phyloP scores from a whole-genome alignment of 2,329 filamentous ascomycete species.

The Arachnomyces sp. region DNA sequence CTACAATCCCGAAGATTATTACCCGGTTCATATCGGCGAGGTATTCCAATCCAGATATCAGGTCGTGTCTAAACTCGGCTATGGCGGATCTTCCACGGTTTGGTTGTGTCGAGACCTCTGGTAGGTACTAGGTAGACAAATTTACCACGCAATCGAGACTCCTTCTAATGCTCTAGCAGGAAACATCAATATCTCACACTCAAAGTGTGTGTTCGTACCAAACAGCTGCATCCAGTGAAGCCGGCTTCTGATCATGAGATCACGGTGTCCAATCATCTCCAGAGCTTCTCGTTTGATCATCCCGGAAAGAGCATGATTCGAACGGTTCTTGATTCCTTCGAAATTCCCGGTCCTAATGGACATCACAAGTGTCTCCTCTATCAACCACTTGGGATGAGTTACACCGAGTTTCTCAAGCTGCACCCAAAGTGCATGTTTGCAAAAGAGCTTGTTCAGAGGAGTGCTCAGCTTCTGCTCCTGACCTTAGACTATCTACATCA shows the following conservation, averaged over 20 bases:
- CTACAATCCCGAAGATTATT: constrained; percentile 14
- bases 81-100: constrained; percentile 20
- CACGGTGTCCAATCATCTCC: constrained; percentile 19
- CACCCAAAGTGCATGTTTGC: constrained; percentile 16
- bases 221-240: neutral
- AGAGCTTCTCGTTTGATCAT: constrained; percentile 13
- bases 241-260: constrained; percentile 14
- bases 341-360: constrained; percentile 19
- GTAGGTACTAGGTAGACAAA: constrained; percentile 1
- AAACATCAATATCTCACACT: constrained; percentile 11
- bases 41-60: constrained; percentile 18
- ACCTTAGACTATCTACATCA: constrained; percentile 83
- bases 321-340: constrained; percentile 20
- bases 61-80: constrained; percentile 20
- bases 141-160: no score
- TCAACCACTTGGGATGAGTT: constrained; percentile 14
- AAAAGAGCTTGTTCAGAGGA: constrained; percentile 17
- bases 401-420: constrained; percentile 16
- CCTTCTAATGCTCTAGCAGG: constrained; percentile 6
- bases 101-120: constrained; percentile 16
- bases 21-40: constrained; percentile 14
- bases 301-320: constrained; percentile 17
- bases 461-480: constrained; percentile 72
- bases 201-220: constrained; percentile 13
- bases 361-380: constrained; percentile 20